Conservation (phyloP, 768 basidiomycete species). For the Leccinum arenicola region DNA sequence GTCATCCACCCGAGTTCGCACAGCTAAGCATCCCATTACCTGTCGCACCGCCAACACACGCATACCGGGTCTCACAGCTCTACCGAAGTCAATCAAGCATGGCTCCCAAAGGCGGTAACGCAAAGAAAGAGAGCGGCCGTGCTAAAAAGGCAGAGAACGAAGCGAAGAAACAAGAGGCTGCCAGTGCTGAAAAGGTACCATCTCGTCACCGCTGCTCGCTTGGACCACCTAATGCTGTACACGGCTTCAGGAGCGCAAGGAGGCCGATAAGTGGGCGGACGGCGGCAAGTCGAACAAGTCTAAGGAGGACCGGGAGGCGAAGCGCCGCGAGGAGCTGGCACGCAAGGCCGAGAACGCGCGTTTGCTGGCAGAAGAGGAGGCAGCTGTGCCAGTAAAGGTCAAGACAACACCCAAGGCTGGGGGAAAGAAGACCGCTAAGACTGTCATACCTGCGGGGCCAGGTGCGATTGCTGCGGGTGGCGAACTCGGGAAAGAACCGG, state of each 20-base stretch:
- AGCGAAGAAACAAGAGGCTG: slow-evolving; percentile 68
- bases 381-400: slow-evolving; percentile 50
- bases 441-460: slow-evolving; percentile 69
- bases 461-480: slow-evolving; percentile 82
- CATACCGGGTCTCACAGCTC: slow-evolving; percentile 4
- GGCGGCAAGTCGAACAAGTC: slow-evolving; percentile 64
- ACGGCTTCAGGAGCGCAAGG: slow-evolving; percentile 60
- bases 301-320: slow-evolving; percentile 76
- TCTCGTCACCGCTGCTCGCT: not conserved
- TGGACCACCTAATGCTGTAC: slow-evolving; percentile 4
- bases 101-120: slow-evolving; percentile 86
- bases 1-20: slow-evolving; percentile 13
- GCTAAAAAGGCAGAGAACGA: slow-evolving; percentile 94
- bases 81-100: slow-evolving; percentile 36
- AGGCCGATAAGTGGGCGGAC: slow-evolving; percentile 65
- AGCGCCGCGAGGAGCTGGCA: slow-evolving; percentile 74
- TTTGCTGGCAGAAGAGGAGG: slow-evolving; percentile 87
- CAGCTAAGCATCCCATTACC: slow-evolving; percentile 4
- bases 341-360: slow-evolving; percentile 86
- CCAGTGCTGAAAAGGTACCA: slow-evolving; percentile 56
- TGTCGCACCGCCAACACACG: slow-evolving; percentile 1
- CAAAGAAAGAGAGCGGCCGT: slow-evolving; percentile 88
- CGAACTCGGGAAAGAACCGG: slow-evolving; percentile 31
- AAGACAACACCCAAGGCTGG: slow-evolving; percentile 66
- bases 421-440: slow-evolving; percentile 52